Conservation (phyloP, 2,329 filamentous ascomycete genomes). For the Ophiostoma sp. region DNA sequence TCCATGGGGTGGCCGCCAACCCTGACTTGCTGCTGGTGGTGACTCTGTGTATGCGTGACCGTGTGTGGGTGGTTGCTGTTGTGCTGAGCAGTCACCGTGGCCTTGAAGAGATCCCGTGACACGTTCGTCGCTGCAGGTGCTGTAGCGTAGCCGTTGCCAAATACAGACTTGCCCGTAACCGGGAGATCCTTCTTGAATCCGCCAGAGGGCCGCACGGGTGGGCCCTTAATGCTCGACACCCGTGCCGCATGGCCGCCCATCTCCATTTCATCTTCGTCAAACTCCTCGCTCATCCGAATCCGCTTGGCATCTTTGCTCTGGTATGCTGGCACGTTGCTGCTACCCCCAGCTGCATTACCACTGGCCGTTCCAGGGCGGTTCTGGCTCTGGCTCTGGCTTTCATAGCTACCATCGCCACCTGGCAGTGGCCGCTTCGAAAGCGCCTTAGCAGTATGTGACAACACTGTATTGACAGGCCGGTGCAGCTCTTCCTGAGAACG, state of each 20-base stretch:
- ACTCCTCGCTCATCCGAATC: slow-evolving; percentile 68
- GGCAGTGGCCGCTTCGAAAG: slow-evolving; percentile 68
- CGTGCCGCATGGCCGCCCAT: slow-evolving; percentile 53
- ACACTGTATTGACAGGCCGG: slow-evolving; percentile 46
- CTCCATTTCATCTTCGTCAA: slow-evolving; percentile 55
- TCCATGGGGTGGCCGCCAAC: slow-evolving; percentile 64
- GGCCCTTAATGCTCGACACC: slow-evolving; percentile 62
- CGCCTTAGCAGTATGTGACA: slow-evolving; percentile 45
- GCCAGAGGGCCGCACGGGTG: slow-evolving; percentile 76
- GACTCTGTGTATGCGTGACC: not conserved
- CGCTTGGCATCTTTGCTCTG: slow-evolving; percentile 71
- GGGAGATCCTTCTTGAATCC: slow-evolving; percentile 61
- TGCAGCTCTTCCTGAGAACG: slow-evolving; percentile 53
- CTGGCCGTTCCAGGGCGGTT: slow-evolving; percentile 18
- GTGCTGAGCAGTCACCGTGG: slow-evolving; percentile 61
- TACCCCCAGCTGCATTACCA: slow-evolving; percentile 24
- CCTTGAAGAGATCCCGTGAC: slow-evolving; percentile 58
- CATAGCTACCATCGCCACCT: slow-evolving; percentile 12
- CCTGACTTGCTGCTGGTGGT: slow-evolving; percentile 48
- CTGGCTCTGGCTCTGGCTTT: slow-evolving; percentile 18
- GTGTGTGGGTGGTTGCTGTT: slow-evolving; percentile 10
- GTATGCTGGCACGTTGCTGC: slow-evolving; percentile 50
- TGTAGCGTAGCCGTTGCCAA: slow-evolving; percentile 56
- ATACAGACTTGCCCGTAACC: slow-evolving; percentile 48
- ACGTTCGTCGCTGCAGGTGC: slow-evolving; percentile 44